phyloP scores from a whole-genome alignment of 2,329 filamentous ascomycete genomes.

The Trichoderma harzianum region DNA sequence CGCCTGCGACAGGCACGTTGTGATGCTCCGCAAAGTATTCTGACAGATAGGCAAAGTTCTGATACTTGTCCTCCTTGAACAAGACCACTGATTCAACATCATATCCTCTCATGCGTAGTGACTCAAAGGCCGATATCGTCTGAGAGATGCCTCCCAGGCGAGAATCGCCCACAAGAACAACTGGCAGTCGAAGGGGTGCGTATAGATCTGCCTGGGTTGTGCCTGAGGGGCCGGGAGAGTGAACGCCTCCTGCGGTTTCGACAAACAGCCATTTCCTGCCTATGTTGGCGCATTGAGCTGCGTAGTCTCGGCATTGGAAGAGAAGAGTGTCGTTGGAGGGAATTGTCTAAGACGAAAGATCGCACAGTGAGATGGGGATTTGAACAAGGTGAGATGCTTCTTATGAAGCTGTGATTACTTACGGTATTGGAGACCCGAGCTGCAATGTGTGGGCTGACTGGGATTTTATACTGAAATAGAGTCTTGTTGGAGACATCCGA shows the following conservation, averaged over 20 bases:
- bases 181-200: slow-evolving; percentile 67
- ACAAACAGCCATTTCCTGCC: slow-evolving; percentile 62
- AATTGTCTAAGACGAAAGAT: slow-evolving; percentile 37
- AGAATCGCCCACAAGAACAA: slow-evolving; percentile 71
- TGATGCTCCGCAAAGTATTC: slow-evolving; percentile 63
- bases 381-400: slow-evolving; percentile 12
- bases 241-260: slow-evolving; percentile 79
- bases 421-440: slow-evolving; percentile 49
- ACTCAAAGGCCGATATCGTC: slow-evolving; percentile 78
- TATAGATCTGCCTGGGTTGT: slow-evolving; percentile 77
- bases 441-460: slow-evolving; percentile 76
- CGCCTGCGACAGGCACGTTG: slow-evolving; percentile 52
- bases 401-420: slow-evolving; percentile 10
- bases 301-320: slow-evolving; percentile 35
- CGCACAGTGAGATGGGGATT: background rate
- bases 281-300: slow-evolving; percentile 40
- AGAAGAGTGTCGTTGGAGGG: slow-evolving; percentile 52
- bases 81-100: slow-evolving; percentile 68
- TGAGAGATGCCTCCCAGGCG: slow-evolving; percentile 76
- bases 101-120: slow-evolving; percentile 72
- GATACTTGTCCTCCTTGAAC: slow-evolving; percentile 63
- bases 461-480: slow-evolving; percentile 68
- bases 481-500: slow-evolving; percentile 48
- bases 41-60: slow-evolving; percentile 64
- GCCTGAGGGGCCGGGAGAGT: slow-evolving; percentile 74